These are phyloP conservation scores for Suillus spraguei DNA, from an alignment of 768 basidiomycete genomes.

Conservation along the genomic window DNA sequence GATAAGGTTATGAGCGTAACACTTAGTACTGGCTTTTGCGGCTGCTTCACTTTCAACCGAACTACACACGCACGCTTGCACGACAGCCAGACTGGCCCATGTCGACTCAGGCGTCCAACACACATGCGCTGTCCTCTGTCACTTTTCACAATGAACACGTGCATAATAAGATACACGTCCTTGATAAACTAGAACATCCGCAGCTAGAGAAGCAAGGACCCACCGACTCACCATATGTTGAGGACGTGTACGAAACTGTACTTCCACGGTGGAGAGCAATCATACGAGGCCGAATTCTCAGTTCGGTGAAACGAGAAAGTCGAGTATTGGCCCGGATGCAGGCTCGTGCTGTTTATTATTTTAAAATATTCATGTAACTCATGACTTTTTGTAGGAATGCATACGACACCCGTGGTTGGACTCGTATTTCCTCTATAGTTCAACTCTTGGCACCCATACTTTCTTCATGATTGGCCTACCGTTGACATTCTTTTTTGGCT, in stretches of 20 bases:
- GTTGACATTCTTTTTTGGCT: slow-evolving; percentile 87
- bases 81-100: not conserved
- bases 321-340: slow-evolving; percentile 65
- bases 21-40: not conserved
- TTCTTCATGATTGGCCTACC: slow-evolving; percentile 95
- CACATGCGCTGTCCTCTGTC: not conserved
- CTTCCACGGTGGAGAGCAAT: slow-evolving; percentile 68
- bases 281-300: slow-evolving; percentile 56
- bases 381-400: slow-evolving; percentile 37
- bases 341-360: slow-evolving; percentile 41
- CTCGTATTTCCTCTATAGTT: slow-evolving; percentile 82
- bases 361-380: slow-evolving; percentile 11
- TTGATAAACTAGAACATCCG: not conserved
- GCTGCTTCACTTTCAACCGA: not conserved
- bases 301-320: slow-evolving; percentile 59
- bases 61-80: not conserved
- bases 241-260: slow-evolving; percentile 66
- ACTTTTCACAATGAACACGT: not conserved
- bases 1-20: not conserved
- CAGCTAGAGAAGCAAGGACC: not conserved
- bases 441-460: slow-evolving; percentile 80
- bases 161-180: not conserved
- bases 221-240: not conserved
- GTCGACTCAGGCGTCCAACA: not conserved
- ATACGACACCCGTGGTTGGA: slow-evolving; percentile 73